These are phyloP conservation scores for Spathaspora sp. DNA, from an alignment of 1,139 yeast genomes.

Conservation along the genomic window DNA sequence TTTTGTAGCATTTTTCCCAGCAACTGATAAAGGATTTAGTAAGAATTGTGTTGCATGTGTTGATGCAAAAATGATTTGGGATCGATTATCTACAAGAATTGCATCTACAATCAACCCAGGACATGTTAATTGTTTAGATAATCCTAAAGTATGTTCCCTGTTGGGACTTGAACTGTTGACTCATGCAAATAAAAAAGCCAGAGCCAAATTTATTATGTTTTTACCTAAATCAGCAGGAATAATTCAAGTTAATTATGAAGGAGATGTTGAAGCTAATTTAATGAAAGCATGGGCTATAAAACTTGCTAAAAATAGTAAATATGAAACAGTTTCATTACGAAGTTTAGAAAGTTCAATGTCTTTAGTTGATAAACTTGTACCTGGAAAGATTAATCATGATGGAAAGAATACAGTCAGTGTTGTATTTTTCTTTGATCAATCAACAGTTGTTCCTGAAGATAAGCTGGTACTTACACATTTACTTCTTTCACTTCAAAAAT, in stretches of 20 bases:
- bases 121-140: conserved; percentile 58
- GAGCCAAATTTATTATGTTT: conserved; percentile 32
- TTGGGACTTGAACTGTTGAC: conserved; percentile 38
- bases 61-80: conserved; percentile 57
- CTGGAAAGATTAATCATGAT: conserved; percentile 31
- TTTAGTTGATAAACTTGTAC: conserved; percentile 32
- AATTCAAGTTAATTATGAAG: conserved; percentile 36
- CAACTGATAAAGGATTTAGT: conserved; percentile 33
- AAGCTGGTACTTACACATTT: conserved; percentile 57
- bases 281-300: conserved; percentile 36
- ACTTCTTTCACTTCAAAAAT: conserved; percentile 54
- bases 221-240: conserved; percentile 39
- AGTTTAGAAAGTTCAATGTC: conserved; percentile 44
- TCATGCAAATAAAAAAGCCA: conserved; percentile 8
- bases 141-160: conserved; percentile 49
- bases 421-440: conserved; percentile 55
- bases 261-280: conserved; percentile 21
- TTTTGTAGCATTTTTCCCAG: conserved; percentile 65
- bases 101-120: conserved; percentile 45
- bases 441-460: conserved; percentile 57
- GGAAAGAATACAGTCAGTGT: conserved; percentile 45
- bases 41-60: conserved; percentile 48
- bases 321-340: conserved; percentile 37
- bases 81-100: conserved; percentile 50
- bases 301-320: conserved; percentile 36